Evolutionary conservation across 768 basidiomycete species (phyloP), one percentile per base, ranked within the genome.

Genomic region (Rhizopogon roseolus): DNA sequence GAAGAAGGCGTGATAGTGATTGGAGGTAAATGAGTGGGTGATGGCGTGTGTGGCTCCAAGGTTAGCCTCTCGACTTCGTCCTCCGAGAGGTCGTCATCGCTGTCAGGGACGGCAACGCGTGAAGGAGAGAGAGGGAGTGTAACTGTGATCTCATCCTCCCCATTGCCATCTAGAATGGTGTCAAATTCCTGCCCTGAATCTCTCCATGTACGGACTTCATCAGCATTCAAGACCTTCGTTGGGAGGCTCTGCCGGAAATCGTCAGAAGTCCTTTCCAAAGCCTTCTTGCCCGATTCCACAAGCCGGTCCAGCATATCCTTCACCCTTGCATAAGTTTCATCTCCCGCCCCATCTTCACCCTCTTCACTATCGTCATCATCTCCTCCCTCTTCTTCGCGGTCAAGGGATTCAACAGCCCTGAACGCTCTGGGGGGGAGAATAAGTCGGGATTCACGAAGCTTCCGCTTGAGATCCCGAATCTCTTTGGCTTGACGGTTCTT

Each of bases 401-500:
- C 70, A 41, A 73, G 64, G 1, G 83, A 79, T 56, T 79, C 78
- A 60, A 86, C 75, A 27, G 76, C 82, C 41, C 73, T 76, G 64
- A 72, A 90, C 0, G 80, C 71, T 27, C 67, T 75, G 3, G 90
- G 89, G 1, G 90, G 90, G 1, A 93, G 78, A 41, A 85, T 82
- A 27, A 93, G 81, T 13, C 90, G 79, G 9, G 88, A 85, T 63
- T 94, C 91, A 52, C 93, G 84, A 44, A 95, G 73, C 62, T 85
- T 90, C 32, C 91, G 82, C 13, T 86, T 82, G 16, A 96, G 76
- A 40, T 93, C 90, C 19, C 89, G 81, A 49, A 96, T 93, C 70
- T 96, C 93, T 58, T 82, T 84, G 6, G 86, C 82, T 63, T 95
- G 93, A 28, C 79, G 80, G 59, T 87, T 81, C 69, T 91, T 93